A percentile compares a stretch with the other conserved stretches of the same genome.
Conservation (phyloP, 371 early-diverging fungal species). For the Mucor mucedo region DNA sequence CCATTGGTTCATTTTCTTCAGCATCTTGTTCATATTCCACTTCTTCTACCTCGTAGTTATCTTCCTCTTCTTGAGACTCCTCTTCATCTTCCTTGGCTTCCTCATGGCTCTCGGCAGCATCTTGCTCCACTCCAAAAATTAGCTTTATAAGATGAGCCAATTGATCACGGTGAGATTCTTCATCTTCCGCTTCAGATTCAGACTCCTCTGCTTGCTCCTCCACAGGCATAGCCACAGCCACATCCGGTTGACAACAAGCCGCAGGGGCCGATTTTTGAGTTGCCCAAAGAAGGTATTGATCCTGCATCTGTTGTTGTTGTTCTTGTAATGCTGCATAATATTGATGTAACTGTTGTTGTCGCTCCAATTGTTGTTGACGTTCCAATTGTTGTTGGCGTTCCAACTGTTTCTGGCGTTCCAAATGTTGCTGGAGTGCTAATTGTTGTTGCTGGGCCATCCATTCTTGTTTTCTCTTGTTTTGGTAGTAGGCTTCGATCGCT, state of each 20-base stretch:
- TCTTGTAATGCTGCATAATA: constrained; percentile 4
- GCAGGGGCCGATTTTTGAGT: not conserved
- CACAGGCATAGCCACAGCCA: not conserved
- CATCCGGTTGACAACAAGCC: constrained; percentile 2
- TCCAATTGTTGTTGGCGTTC: constrained; percentile 5
- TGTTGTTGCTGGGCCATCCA: not conserved
- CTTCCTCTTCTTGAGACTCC: constrained; percentile 10
- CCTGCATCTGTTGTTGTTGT: constrained; percentile 5
- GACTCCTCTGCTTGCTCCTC: not conserved
- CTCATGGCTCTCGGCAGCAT: not conserved
- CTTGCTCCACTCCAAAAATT: too few species aligned
- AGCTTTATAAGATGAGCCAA: too few species aligned
- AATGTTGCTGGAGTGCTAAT: not conserved
- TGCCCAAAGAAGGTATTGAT: constrained; percentile 3
- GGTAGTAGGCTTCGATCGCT: constrained; percentile 28
- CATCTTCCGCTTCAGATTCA: not conserved
- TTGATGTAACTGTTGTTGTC: not conserved
- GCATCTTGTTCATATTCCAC: constrained; percentile 2
- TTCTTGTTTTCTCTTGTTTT: constrained; percentile 6
- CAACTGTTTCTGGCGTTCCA: not conserved
- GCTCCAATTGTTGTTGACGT: not conserved
- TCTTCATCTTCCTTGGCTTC: constrained; percentile 3
- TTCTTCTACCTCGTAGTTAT: constrained; percentile 7
- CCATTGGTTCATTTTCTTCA: not conserved
- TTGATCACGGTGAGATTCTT: not conserved